Percentiles rank a stretch among this genome's conserved stretches.
These are phyloP conservation scores for Lyophyllum decastes DNA, from an alignment of 768 basidiomycete genomes.

Conservation along the genomic window DNA sequence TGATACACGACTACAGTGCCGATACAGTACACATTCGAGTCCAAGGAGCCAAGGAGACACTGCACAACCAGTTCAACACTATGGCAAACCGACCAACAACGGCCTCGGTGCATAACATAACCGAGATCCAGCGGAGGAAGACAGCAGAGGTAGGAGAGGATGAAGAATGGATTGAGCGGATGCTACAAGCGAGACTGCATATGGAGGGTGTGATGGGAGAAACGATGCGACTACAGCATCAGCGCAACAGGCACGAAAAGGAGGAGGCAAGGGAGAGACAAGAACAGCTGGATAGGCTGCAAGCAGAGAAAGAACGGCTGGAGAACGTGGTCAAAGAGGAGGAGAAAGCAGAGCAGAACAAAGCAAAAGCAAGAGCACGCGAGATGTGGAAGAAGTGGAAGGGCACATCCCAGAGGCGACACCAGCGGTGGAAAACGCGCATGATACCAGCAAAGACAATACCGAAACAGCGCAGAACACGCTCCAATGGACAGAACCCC, in stretches of 20 bases:
- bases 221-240: too few species aligned
- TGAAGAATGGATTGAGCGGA: too few species aligned
- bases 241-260: not conserved
- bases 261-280: not conserved
- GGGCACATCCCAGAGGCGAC: not conserved
- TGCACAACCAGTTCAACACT: not conserved
- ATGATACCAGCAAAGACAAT: not conserved
- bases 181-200: too few species aligned
- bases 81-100: not conserved
- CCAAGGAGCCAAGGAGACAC: not conserved
- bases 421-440: not conserved
- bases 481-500: too few species aligned
- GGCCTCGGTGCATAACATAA: not conserved
- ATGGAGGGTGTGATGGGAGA: too few species aligned
- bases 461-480: not conserved
- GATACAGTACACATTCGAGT: slow-evolving; percentile 12
- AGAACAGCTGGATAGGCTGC: not conserved
- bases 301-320: not conserved
- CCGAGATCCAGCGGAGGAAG: not conserved
- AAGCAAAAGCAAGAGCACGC: not conserved
- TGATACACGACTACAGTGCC: slow-evolving; percentile 24
- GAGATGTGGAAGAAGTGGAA: not conserved
- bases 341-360: not conserved
- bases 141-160: not conserved
- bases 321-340: not conserved